Base-by-base conservation (phyloP, 768 basidiomycete genomes). In the Tulasnella sp. region DNA sequence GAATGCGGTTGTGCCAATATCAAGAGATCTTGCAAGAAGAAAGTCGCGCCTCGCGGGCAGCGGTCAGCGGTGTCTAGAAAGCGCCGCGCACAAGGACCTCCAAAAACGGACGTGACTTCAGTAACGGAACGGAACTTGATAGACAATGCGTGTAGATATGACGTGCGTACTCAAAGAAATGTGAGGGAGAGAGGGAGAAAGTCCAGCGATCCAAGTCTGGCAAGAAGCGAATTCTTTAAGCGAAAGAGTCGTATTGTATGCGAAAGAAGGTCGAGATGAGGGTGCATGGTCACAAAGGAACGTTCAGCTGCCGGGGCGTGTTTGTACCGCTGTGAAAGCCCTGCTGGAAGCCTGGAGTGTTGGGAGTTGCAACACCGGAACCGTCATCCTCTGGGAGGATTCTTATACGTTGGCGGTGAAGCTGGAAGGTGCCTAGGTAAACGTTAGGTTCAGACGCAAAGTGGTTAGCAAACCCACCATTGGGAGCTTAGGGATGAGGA, bases 401-500 rank as follows among this genome's bases (percentile, higher is more conserved):
- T 14, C 84, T 83, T 39, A 90, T 78, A 60, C 87, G 78, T 70
- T 85, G 84, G 50, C 86, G 81, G 66, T 90, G 87, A 52, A 88
- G 77, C 87, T 90, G 64, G 29, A 56, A 14, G 48, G 43, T 31
- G 17, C 35, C 36, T 36, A 53, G 31, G 8, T 50, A 35, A 37
- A 53, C 49, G 17, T 49, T 55, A 4, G 52, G 49, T 17, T 57
- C 41, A 50, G 57, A 21, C 50, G 42, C 60, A 58, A 46, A 43
- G 54, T 52, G 31, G 40, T 63, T 49, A 62, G 11, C n/a, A n/a
- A n/a, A n/a, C 78, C 63, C 69, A 92, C 92, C 72, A 86, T 82
- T 39, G 96, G 96, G n/a, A 98, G 77, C 71, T 98, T 98, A 27
- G 96, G 93, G 62, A 96, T 83, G 59, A 98, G 79, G 23, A 86